A percentile compares a stretch with the other conserved stretches of the same genome.
phyloP scores from a whole-genome alignment of 2,329 filamentous ascomycete species.

The Colletotrichum aenigma region DNA sequence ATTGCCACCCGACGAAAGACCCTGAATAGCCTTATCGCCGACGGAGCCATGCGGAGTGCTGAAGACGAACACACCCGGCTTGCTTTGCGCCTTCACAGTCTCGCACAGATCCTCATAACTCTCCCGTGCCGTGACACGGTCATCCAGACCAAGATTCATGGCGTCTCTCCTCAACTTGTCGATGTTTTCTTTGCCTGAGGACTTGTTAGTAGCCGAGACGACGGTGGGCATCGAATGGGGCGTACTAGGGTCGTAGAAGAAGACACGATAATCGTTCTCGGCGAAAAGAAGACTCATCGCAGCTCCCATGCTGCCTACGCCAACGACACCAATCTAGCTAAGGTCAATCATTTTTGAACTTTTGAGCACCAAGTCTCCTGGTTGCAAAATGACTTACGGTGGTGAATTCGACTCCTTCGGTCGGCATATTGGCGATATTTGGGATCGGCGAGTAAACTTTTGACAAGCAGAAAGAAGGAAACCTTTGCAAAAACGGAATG shows the following conservation, averaged over 20 bases:
- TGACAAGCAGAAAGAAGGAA: neutral
- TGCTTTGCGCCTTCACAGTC: neutral
- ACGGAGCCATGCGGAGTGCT: neutral
- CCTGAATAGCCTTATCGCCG: neutral
- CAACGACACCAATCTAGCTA: conserved; percentile 57
- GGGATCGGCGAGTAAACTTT: neutral
- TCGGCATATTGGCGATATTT: neutral
- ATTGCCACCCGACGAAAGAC: neutral
- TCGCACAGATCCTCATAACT: conserved; percentile 36
- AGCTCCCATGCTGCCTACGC: conserved; percentile 64
- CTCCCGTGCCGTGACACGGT: conserved; percentile 28
- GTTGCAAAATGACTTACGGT: neutral
- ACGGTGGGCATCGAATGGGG: neutral
- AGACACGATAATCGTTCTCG: conserved; percentile 59
- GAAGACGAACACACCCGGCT: neutral
- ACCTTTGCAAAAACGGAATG: neutral
- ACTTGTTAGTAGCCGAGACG: neutral
- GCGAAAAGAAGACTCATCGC: conserved; percentile 64
- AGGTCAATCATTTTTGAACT: neutral
- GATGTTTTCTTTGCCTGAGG: conserved; percentile 42
- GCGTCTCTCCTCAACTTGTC: conserved; percentile 41
- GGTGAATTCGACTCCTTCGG: neutral
- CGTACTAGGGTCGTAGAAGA: conserved; percentile 54
- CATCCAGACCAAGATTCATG: conserved; percentile 29
- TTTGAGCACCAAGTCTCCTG: neutral